These are phyloP conservation scores for Aspergillus olivimuriae DNA, from an alignment of 495 filamentous ascomycete species.

Conservation along the genomic window DNA sequence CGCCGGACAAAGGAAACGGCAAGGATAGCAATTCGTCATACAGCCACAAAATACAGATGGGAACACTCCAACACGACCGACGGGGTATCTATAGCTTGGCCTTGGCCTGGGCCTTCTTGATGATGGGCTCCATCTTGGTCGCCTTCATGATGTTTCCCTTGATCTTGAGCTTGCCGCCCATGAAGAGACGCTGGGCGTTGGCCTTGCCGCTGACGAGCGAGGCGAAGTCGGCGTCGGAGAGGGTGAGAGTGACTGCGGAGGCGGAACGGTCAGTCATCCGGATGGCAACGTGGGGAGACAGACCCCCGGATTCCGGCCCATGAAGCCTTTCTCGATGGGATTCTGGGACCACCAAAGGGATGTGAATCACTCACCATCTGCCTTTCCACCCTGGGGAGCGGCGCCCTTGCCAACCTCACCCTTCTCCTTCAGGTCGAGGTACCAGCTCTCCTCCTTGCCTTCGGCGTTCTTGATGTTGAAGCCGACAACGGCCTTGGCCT, in stretches of 20 bases:
- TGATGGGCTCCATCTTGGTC: conserved; percentile 89
- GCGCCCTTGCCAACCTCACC: conserved; percentile 74
- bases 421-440: conserved; percentile 91
- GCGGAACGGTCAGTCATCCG: neutral
- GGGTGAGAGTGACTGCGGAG: conserved; percentile 66
- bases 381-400: conserved; percentile 61
- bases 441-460: conserved; percentile 76
- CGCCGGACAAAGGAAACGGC: neutral
- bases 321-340: neutral
- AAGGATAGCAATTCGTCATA: too few relatives aligned
- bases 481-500: conserved; percentile 79
- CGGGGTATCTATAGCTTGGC: conserved; percentile 62
- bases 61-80: conserved; percentile 5
- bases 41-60: conserved; percentile 5
- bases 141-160: conserved; percentile 99
- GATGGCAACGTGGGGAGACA: too few relatives aligned
- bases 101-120: conserved; percentile 83
- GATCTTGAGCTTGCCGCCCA: conserved; percentile 95
- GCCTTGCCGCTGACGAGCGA: conserved; percentile 80
- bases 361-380: conserved; percentile 59
- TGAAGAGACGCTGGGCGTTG: conserved; percentile 92
- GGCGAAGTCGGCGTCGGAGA: conserved; percentile 82
- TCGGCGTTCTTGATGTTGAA: conserved; percentile 86
- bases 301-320: too few relatives aligned
- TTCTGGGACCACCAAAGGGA: neutral